Base-by-base conservation (phyloP, 139 green algal genomes). In the Picochlorum sp. region DNA sequence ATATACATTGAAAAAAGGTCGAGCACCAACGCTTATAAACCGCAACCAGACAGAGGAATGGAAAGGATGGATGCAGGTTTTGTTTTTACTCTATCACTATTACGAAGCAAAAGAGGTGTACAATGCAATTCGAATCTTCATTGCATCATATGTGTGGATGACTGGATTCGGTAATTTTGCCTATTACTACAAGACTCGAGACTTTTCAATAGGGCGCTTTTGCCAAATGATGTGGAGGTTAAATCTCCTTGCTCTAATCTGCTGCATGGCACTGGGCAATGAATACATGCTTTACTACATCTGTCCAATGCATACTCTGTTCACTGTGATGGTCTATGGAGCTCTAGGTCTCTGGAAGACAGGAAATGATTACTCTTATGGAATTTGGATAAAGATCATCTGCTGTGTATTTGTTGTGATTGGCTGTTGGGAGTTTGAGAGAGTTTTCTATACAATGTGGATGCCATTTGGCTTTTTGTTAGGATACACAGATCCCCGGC, bases 271-370 rank as follows among this genome's bases (percentile, higher is more conserved):
- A 36, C 64, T 96, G 49, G 68, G 64, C 51, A 96, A 97, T 76
- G 74, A 68, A 59, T 96, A 95, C 79, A 95, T 97, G 89, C 80
- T 97, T 9, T 97, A 97, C 74, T 97, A 97, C 76, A 97, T 97
- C 69, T 96, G 88, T 78, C 90, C 90, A 60, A 97, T 97, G 90
- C 90, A 97, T 78, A 97, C 90, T 16, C 81, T 96, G 30, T 97
- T 91, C 80, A 97, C 90, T 4, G 54, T 96, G 10, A 74, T 95
- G 45, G 88, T 96, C 12, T 97, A 95, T 64, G 78, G 37, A 22
- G 61, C 50, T 68, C 70, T 95, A 43, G 87, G 60, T 40, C 61
- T 93, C 26, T 74, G 55, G 13, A 41, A 55, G 16, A 65, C 79
- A 28, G 59, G 78, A 53, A 96, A 96, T 75, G 60, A 85, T 55